phyloP scores from a whole-genome alignment of 805 yeast species.

The Candida parachauliodes region DNA sequence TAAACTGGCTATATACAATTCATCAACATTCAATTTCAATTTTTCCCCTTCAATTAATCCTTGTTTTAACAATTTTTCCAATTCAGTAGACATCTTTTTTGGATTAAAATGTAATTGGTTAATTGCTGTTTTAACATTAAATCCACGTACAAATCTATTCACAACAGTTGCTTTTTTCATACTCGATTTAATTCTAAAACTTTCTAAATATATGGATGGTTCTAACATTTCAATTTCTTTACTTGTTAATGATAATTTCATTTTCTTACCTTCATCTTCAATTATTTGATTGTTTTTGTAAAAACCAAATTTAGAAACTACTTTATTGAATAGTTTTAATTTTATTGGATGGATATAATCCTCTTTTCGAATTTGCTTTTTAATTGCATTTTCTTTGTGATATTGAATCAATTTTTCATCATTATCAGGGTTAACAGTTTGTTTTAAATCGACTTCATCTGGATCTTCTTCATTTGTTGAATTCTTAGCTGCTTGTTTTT shows the following conservation, averaged over 20 bases:
- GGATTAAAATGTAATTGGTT: slow-evolving; percentile 88
- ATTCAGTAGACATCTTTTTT: slow-evolving; percentile 74
- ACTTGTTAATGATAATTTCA: slow-evolving; percentile 53
- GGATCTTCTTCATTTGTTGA: neutral
- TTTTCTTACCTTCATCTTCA: slow-evolving; percentile 40
- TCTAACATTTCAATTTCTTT: slow-evolving; percentile 76
- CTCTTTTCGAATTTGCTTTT: slow-evolving; percentile 46
- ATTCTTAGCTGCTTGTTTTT: slow-evolving; percentile 1
- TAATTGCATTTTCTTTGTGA: slow-evolving; percentile 36
- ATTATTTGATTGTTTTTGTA: slow-evolving; percentile 62
- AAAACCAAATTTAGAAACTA: slow-evolving; percentile 61
- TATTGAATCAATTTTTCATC: slow-evolving; percentile 46
- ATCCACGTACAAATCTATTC: slow-evolving; percentile 68
- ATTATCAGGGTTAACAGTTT: slow-evolving; percentile 22
- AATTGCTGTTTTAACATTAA: slow-evolving; percentile 73
- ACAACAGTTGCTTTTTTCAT: slow-evolving; percentile 83
- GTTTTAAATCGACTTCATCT: neutral
- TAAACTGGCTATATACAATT: slow-evolving; percentile 68
- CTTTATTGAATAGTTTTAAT: slow-evolving; percentile 55
- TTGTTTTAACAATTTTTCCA: slow-evolving; percentile 67
- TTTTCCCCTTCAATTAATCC: slow-evolving; percentile 68
- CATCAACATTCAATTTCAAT: slow-evolving; percentile 56
- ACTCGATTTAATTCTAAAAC: slow-evolving; percentile 81
- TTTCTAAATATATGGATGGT: slow-evolving; percentile 80
- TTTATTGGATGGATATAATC: slow-evolving; percentile 71